Evolutionary conservation across 768 basidiomycete genomes (phyloP), one percentile per base, ranked within the genome.

Genomic region (Hypholoma sublateritium): DNA sequence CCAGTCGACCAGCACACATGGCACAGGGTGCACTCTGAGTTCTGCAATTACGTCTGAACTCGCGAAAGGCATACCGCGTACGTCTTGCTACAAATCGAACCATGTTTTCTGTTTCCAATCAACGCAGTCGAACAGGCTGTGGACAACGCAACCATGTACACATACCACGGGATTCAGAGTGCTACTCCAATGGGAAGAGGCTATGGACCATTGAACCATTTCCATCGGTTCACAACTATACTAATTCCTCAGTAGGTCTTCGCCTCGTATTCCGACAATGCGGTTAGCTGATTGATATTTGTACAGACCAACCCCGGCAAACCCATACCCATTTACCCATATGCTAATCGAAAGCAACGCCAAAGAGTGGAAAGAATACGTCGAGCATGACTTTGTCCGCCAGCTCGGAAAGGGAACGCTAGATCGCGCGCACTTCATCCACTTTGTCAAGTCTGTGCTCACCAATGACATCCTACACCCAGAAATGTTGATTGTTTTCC

Each of bases 21-120:
- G 95, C 1, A 97, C 95, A 0, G 95, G 94, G 1, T 97, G 94
- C 68, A 97, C 95, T 0, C 76, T 97, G n/a, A 88, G 86, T 45
- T 86, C 94, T 0, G 91, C 93, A 0, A 79, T 96, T 16, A 87
- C 87, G 2, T 85, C 84, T 53, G 77, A 77, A 5, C 73, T 95
- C 14, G 88, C 83, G 2, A 75, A 73, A 44, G 85, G 83, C 49
- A 59, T n/a, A 58, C 77, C 80, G 50, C 66, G 80, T 79, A 36
- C 32, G 58, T 62, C 17, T 25, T 36, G 21, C n/a, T 8, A 41
- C 45, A 8, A 12, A 21, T 14, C 16, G 5, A 4, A 28, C 22
- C 13, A 8, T 45, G 39, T 50, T 47, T 53, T 37, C 37, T 5
- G 28, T 32, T 32, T 32, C 9, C 28, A 32, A 32, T 32, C 28